A percentile compares a stretch with the other conserved stretches of the same genome.
Evolutionary conservation across 495 filamentous ascomycete species (phyloP).

Genomic region (Choiromyces venosus): DNA sequence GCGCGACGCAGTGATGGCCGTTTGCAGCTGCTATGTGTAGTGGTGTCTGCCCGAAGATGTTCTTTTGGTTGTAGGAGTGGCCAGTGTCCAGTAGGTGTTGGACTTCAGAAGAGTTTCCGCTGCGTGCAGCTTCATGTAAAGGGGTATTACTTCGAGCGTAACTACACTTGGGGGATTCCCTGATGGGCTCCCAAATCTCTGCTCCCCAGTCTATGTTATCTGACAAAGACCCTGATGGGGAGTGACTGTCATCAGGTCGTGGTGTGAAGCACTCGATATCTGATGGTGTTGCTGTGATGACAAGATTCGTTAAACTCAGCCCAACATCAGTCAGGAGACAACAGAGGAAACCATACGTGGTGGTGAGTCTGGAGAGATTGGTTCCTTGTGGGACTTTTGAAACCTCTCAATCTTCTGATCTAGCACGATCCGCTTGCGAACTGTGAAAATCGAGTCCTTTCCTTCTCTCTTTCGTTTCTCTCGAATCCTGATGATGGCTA

Average conservation of each 20-base stretch:
- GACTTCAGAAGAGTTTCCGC: conserved; percentile 2
- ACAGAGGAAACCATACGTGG: not conserved
- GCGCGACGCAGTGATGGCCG: conserved; percentile 5
- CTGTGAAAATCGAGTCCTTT: not conserved
- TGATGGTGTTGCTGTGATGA: not conserved
- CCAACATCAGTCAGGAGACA: not conserved
- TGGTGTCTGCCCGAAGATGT: conserved; percentile 18
- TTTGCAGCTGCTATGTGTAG: conserved; percentile 10
- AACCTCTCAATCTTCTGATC: conserved; percentile 1
- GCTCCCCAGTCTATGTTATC: not conserved
- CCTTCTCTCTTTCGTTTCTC: not conserved
- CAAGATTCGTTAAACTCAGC: not conserved
- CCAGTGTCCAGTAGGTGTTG: not conserved
- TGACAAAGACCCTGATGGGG: not conserved
- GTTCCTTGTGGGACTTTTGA: not conserved
- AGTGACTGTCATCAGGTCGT: not conserved
- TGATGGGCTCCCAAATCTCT: not conserved
- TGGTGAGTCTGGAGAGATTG: not conserved
- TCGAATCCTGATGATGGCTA: not conserved
- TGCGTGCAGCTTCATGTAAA: not conserved
- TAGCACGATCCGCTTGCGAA: not conserved
- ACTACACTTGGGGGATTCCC: not conserved
- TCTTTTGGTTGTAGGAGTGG: not conserved
- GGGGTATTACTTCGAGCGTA: not conserved
- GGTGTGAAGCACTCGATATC: not conserved